Base-by-base conservation (phyloP, 495 filamentous ascomycete genomes). In the Penicillium tannophilum region DNA sequence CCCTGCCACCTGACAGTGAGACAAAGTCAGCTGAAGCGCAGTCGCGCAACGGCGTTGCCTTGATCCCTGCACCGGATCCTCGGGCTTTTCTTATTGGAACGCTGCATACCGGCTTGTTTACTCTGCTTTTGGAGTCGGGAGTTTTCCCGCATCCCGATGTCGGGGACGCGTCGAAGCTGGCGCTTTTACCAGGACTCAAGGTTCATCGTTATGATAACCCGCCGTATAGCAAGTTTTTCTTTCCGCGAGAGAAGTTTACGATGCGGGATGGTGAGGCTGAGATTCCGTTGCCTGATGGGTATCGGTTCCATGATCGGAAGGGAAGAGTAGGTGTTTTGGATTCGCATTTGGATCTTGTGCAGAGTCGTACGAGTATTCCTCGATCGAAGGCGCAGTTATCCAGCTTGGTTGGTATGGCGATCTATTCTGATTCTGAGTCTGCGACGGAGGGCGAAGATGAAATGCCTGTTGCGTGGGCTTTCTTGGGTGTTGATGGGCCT, bases 401-500 rank as follows among this genome's bases (percentile, higher is more conserved):
- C 9, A 64, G 24, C 2, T 65, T 78, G 56, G 67, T 66, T 9
- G 66, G 77, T 9, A 65, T 72, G 23, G 74, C 69, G 11, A 53
- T 80, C 20, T 80, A 75, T 51, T n/a, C 10, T 23, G 59, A 67
- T 28, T 2, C 28, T 52, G 50, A 24, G 36, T 10, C 41, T 52
- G 48, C 10, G 1, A 7, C 26, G 30, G 50, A 20, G 8, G 49
- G 57, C 16, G 47, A 42, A 3, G 61, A 41, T 41, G 72, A 76
- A 42, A 63, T 60, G 63, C 74, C 76, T 8, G 66, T 80, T 55
- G 77, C 72, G 9, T 77, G 72, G 72, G 73, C 63, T 0, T 85
- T 81, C 57, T 56, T 82, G 6, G 74, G 73, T 6, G 28, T 72
- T 4, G 81, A 84, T 65, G 81, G 82, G 3, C 66, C 69, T 6